These are phyloP conservation scores for Dalbergia oliveri DNA, from an alignment of 306 rosid genomes.

Conservation along the genomic window DNA sequence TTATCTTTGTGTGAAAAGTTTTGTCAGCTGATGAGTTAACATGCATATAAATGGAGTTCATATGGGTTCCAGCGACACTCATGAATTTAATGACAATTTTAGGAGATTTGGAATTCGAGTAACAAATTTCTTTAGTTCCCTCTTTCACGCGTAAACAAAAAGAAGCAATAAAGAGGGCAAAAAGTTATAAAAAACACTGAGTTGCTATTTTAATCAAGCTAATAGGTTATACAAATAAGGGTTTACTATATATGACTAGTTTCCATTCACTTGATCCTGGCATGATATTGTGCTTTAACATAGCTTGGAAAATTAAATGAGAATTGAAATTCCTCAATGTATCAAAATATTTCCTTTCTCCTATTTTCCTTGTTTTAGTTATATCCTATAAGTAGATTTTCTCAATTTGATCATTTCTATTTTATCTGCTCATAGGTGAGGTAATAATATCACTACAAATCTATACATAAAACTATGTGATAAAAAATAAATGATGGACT, in stretches of 20 bases:
- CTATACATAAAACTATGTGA: background rate
- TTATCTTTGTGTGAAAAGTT: background rate
- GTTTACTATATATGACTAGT: background rate
- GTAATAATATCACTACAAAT: background rate
- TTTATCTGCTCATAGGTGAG: slow-evolving; percentile 9
- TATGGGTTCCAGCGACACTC: too few relatives aligned
- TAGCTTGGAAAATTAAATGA: background rate
- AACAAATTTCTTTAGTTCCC: background rate
- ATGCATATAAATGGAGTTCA: background rate
- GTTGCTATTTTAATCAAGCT: background rate
- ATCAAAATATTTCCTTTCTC: background rate
- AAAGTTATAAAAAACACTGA: background rate
- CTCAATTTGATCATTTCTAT: slow-evolving; percentile 17
- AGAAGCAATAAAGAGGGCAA: background rate
- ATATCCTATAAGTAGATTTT: background rate
- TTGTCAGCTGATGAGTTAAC: background rate
- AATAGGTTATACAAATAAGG: background rate
- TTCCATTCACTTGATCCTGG: background rate
- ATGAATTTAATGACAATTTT: background rate
- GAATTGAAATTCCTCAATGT: background rate
- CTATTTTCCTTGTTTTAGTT: background rate
- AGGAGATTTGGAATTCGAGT: background rate
- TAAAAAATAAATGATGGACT: background rate
- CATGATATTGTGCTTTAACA: background rate
- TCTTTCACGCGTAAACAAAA: background rate